These are phyloP conservation scores for Clausena lansium DNA, from an alignment of 345 rosid genomes.

Conservation along the genomic window DNA sequence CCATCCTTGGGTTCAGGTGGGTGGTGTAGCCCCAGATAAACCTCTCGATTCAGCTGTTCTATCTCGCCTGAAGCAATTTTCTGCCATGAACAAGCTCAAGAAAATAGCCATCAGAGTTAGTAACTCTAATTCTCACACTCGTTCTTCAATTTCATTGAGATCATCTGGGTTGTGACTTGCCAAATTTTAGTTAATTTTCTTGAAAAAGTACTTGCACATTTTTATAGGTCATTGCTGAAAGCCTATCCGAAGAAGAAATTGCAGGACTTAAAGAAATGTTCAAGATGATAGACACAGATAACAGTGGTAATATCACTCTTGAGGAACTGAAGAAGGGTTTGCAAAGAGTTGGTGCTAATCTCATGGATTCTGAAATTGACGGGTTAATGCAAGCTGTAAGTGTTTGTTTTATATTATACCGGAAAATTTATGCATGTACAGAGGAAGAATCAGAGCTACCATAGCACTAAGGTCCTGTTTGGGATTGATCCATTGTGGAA, in stretches of 20 bases:
- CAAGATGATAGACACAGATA: conserved; percentile 89
- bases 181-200: background rate
- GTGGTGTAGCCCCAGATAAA: conserved; percentile 86
- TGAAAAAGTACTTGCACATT: background rate
- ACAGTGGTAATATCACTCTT: conserved; percentile 81
- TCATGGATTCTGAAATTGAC: conserved; percentile 69
- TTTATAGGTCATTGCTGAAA: conserved; percentile 80
- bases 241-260: conserved; percentile 84
- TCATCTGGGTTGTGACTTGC: background rate
- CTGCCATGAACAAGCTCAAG: conserved; percentile 96
- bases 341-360: conserved; percentile 75
- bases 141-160: background rate
- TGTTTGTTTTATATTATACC: conserved; percentile 1
- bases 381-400: conserved; percentile 85
- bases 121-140: background rate
- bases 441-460: background rate
- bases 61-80: conserved; percentile 82
- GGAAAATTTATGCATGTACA: too few species aligned
- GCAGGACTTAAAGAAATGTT: conserved; percentile 92
- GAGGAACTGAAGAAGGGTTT: conserved; percentile 83
- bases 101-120: conserved; percentile 87
- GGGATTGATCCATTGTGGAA: too few species aligned
- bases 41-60: conserved; percentile 95
- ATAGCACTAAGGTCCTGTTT: too few species aligned
- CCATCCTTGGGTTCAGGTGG: conserved; percentile 93